Conservation (phyloP, 345 rosid genomes). For the Iberis pinnata region DNA sequence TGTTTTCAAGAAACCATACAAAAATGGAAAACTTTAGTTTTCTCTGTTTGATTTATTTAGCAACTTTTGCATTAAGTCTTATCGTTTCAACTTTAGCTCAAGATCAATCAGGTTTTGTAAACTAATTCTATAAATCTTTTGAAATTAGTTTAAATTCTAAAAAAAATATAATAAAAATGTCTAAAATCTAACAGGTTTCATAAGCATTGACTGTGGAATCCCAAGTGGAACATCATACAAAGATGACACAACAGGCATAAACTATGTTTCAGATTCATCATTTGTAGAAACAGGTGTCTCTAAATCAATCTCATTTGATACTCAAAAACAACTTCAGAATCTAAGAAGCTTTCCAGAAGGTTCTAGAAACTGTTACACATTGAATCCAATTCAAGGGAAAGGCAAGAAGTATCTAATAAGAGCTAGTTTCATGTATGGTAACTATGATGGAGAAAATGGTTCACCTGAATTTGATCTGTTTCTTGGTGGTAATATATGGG, state of each 20-base stretch:
- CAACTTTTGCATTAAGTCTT: no score
- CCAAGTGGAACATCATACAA: conserved; percentile 23
- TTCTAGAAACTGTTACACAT: conserved; percentile 32
- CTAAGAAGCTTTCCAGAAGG: conserved; percentile 39
- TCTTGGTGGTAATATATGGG: conserved; percentile 33
- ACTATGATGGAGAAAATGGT: conserved; percentile 26
- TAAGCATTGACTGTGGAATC: conserved; percentile 43
- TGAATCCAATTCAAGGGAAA: conserved; percentile 24
- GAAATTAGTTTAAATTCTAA: no score
- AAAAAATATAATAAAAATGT: no score
- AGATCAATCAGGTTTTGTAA: no score
- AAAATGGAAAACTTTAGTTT: no score
- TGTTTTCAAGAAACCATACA: no score
- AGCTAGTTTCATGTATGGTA: conserved; percentile 35
- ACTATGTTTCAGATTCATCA: conserved; percentile 36
- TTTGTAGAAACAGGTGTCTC: conserved; percentile 28
- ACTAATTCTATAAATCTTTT: no score
- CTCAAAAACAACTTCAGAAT: conserved; percentile 21
- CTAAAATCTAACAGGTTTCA: conserved; percentile 22
- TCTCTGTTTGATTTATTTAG: no score
- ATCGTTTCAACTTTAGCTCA: no score
- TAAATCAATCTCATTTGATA: neutral
- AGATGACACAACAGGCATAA: conserved; percentile 26
- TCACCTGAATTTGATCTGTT: conserved; percentile 31
- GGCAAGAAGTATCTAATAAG: conserved; percentile 35